These are phyloP conservation scores for Sarcodon sp. DNA, from an alignment of 768 basidiomycete species.

Conservation along the genomic window DNA sequence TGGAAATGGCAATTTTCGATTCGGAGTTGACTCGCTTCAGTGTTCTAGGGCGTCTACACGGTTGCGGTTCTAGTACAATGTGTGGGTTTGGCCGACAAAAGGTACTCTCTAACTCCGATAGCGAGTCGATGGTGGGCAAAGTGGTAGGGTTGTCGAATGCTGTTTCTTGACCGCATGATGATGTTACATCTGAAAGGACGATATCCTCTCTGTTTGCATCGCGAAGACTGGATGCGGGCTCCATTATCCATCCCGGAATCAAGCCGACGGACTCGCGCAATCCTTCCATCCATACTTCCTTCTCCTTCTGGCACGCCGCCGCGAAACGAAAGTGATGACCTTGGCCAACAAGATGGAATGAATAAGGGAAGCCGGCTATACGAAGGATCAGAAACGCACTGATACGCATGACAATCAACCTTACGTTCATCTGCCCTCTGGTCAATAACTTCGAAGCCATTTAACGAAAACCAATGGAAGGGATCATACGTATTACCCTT, in stretches of 20 bases:
- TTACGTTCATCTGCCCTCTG: constrained; percentile 63
- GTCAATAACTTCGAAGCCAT: constrained; percentile 59
- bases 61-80: no score
- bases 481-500: constrained; percentile 78
- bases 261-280: constrained; percentile 31
- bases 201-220: constrained; percentile 8
- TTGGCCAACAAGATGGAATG: constrained; percentile 55
- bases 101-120: no score
- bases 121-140: constrained; percentile 19
- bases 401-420: constrained; percentile 15
- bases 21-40: no score
- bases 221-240: constrained; percentile 48
- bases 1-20: not conserved
- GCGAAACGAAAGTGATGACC: constrained; percentile 79
- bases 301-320: constrained; percentile 74
- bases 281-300: constrained; percentile 62
- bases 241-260: constrained; percentile 35
- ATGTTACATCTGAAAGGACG: not conserved
- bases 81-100: no score
- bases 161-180: not conserved
- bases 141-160: not conserved
- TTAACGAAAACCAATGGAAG: constrained; percentile 76
- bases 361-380: constrained; percentile 63
- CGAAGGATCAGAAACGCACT: not conserved
- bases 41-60: no score